phyloP scores from a whole-genome alignment of 1,139 yeast species.

The Suhomyces ambrosiae region DNA sequence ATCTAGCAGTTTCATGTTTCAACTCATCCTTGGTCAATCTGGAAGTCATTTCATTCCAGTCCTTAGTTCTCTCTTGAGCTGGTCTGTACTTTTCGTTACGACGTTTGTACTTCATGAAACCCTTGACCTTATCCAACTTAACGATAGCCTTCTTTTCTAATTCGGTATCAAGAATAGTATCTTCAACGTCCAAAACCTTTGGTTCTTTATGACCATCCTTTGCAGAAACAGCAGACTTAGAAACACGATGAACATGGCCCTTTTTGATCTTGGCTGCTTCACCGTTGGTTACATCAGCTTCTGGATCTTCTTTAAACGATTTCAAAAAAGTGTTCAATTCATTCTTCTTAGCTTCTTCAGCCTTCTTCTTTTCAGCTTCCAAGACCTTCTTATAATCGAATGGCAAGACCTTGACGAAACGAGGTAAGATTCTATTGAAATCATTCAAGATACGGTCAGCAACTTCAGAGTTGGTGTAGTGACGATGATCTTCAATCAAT shows the following conservation, averaged over 20 bases:
- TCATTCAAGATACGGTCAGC: slow-evolving; percentile 82
- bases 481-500: slow-evolving; percentile 91
- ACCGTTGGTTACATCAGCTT: slow-evolving; percentile 86
- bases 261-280: slow-evolving; percentile 61
- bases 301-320: slow-evolving; percentile 76
- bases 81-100: slow-evolving; percentile 85
- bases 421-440: slow-evolving; percentile 84
- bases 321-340: slow-evolving; percentile 61
- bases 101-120: slow-evolving; percentile 92
- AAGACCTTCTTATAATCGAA: slow-evolving; percentile 87
- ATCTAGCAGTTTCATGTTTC: slow-evolving; percentile 92
- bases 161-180: slow-evolving; percentile 71
- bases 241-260: slow-evolving; percentile 46
- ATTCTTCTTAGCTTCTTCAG: slow-evolving; percentile 67
- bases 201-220: slow-evolving; percentile 64
- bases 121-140: slow-evolving; percentile 79
- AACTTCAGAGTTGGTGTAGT: slow-evolving; percentile 88
- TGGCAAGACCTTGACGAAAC: slow-evolving; percentile 93
- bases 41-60: slow-evolving; percentile 89
- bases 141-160: slow-evolving; percentile 64
- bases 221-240: slow-evolving; percentile 34
- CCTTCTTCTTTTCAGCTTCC: slow-evolving; percentile 71
- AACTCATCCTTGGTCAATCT: slow-evolving; percentile 86
- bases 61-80: slow-evolving; percentile 74
- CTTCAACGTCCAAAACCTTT: slow-evolving; percentile 85